Evolutionary conservation across 495 filamentous ascomycete genomes (phyloP), one percentile per base, ranked within the genome.

Genomic region (Sabuloglossum arenarium): DNA sequence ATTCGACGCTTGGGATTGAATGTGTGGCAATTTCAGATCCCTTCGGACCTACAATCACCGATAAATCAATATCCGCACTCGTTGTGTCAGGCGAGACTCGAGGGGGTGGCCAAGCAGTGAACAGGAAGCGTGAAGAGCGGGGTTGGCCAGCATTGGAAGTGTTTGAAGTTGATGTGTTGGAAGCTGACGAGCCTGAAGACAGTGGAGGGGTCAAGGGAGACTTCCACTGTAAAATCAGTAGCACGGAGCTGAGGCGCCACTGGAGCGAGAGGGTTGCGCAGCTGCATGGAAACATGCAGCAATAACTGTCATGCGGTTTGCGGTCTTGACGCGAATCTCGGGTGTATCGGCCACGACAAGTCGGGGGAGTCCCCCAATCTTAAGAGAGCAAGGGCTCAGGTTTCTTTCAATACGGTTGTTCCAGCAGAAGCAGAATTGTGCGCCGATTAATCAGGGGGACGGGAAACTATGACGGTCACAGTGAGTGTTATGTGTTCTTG

Each of bases 141-240:
- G 86, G 85, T 1, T 97, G 87, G 87, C 63, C 71, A 32, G 63
- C 67, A 34, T 70, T 97, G 53, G 81, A 86, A 29, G 78, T 91
- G 8, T 94, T 88, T 64, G 88, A 91, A 66, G 84, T 97, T n/a
- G 87, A 91, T 61, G 88, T 96, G 32, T 75, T 96, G 21, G 80
- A 88, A 66, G 73, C 81, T 10, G 73, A 75, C 11, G 82, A 83
- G 42, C 66, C 73, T 30, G 64, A 73, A 8, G 75, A 76, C 43
- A 67, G 64, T 19, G 60, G 61, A 3, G 60, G 54, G 6, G 42
- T 56, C 27, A 56, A 37, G 21, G 75, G 79, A 32, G 73, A 76
- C 51, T 94, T 90, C 64, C 77, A 81, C 3, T 73, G 75, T 29
- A 98, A 95, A 68, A 84, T 98, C 62, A 94, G 89, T 72, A 96